Percentiles rank a stretch among this genome's conserved stretches.
Evolutionary conservation across 169 alveolate genomes (phyloP).

Genomic region (Theileria equi): DNA sequence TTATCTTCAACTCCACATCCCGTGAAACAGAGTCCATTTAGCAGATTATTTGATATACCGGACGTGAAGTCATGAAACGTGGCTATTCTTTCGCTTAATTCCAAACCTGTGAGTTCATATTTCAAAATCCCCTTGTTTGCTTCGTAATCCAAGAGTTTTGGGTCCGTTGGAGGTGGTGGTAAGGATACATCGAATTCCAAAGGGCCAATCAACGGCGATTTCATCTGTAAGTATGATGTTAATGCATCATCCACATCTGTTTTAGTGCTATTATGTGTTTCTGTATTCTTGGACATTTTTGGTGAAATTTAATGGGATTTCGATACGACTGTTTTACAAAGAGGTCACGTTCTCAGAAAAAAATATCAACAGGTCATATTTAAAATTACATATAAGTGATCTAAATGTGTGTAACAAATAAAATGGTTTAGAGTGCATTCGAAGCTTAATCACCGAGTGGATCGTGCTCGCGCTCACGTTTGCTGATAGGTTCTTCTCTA

Average conservation of each 20-base stretch:
- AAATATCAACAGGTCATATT: too few species aligned
- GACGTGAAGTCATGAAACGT: conserved; percentile 39
- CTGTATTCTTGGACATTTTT: conserved; percentile 36
- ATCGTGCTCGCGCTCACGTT: too few species aligned
- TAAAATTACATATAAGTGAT: too few species aligned
- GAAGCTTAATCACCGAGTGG: too few species aligned
- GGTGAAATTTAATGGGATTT: too few species aligned
- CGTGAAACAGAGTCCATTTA: conserved; percentile 8
- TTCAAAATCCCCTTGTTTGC: conserved; percentile 21
- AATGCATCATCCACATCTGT: conserved; percentile 21
- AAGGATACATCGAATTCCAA: conserved; percentile 50
- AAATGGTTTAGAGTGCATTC: too few species aligned
- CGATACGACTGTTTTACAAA: too few species aligned
- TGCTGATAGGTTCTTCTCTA: too few species aligned
- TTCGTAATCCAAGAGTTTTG: conserved; percentile 34
- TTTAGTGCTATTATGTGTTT: conserved; percentile 8
- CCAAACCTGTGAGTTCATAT: conserved; percentile 44
- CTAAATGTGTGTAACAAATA: too few species aligned
- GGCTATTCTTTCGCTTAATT: conserved; percentile 33
- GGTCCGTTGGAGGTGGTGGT: conserved; percentile 61
- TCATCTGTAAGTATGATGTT: conserved; percentile 51
- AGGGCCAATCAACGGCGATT: conserved; percentile 58
- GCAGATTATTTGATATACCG: conserved; percentile 13
- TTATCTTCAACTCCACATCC: conserved; percentile 22
- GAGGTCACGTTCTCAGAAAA: too few species aligned